Percentiles rank a stretch among this genome's conserved stretches.
These are phyloP conservation scores for Protomyces gravidus DNA, from an alignment of 1,139 yeast species.

Conservation along the genomic window DNA sequence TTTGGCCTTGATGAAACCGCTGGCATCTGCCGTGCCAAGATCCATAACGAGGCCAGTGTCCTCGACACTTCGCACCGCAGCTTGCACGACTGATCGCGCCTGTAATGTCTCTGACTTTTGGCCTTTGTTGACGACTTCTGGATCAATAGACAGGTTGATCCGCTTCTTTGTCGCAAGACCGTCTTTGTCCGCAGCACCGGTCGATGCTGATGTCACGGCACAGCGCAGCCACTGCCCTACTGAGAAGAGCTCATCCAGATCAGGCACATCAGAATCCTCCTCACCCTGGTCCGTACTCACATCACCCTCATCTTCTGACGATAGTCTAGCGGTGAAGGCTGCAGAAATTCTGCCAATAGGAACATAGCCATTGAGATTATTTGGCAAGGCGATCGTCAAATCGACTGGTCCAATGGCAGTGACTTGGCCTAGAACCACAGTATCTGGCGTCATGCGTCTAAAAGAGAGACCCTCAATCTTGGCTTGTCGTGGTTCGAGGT, in stretches of 20 bases:
- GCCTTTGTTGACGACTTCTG: conserved; percentile 59
- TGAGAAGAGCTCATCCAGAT: conserved; percentile 52
- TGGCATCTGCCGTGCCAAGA: conserved; percentile 54
- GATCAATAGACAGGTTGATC: conserved; percentile 71
- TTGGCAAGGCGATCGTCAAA: conserved; percentile 69
- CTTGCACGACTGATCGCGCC: conserved; percentile 65
- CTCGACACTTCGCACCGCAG: conserved; percentile 70
- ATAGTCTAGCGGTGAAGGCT: conserved; percentile 56
- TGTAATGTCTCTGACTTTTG: conserved; percentile 64
- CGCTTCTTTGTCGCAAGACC: conserved; percentile 47
- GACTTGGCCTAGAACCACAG: conserved; percentile 72
- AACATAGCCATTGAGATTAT: conserved; percentile 72
- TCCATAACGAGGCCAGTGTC: conserved; percentile 85
- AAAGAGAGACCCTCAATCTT: conserved; percentile 60
- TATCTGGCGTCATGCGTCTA: conserved; percentile 51
- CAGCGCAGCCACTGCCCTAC: conserved; percentile 88
- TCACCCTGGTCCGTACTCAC: conserved; percentile 42
- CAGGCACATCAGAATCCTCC: conserved; percentile 50
- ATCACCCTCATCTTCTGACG: conserved; percentile 50
- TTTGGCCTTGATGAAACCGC: conserved; percentile 68
- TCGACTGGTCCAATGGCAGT: conserved; percentile 58
- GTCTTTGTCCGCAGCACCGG: conserved; percentile 22
- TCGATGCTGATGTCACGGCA: conserved; percentile 45
- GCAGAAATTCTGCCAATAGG: conserved; percentile 71
- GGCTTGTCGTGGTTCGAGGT: conserved; percentile 36